phyloP scores from a whole-genome alignment of 179 eudicot genomes.

The Heliamphora pulchella region DNA sequence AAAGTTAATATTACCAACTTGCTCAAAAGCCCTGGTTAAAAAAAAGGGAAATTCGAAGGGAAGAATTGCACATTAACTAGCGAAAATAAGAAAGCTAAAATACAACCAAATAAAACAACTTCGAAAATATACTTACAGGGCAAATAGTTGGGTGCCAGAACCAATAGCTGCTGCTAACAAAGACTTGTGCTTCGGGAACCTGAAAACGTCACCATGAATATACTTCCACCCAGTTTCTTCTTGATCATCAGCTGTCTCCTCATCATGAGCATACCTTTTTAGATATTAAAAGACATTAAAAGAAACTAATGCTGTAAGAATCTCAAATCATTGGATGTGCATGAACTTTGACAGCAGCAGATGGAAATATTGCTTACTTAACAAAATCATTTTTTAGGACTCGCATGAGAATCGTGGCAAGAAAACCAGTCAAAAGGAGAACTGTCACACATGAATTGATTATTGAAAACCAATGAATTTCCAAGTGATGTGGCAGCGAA shows the following conservation, averaged over 20 bases:
- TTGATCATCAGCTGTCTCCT: conserved; percentile 50
- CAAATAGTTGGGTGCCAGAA: conserved; percentile 43
- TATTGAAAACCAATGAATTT: conserved; percentile 53
- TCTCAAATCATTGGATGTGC: too few relatives aligned
- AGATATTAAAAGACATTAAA: background rate
- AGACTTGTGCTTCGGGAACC: conserved; percentile 42
- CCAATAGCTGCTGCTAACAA: conserved; percentile 46
- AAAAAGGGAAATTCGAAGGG: too few relatives aligned
- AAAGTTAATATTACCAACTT: background rate
- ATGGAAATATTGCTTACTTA: conserved; percentile 27
- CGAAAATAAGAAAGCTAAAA: too few relatives aligned
- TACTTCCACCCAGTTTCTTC: conserved; percentile 61
- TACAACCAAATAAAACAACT: background rate
- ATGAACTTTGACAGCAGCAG: background rate
- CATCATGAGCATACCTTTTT: conserved; percentile 45
- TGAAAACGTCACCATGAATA: conserved; percentile 50
- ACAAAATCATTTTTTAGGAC: conserved; percentile 51
- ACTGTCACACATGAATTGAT: conserved; percentile 57
- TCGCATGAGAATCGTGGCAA: conserved; percentile 50
- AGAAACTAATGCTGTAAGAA: too few relatives aligned
- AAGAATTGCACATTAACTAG: too few relatives aligned
- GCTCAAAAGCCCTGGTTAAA: background rate
- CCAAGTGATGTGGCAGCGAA: conserved; percentile 44
- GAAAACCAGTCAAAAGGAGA: conserved; percentile 45
- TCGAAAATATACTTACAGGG: conserved; percentile 30